These are phyloP conservation scores for Antrodiella citrinella DNA, from an alignment of 768 basidiomycete genomes.

Conservation along the genomic window DNA sequence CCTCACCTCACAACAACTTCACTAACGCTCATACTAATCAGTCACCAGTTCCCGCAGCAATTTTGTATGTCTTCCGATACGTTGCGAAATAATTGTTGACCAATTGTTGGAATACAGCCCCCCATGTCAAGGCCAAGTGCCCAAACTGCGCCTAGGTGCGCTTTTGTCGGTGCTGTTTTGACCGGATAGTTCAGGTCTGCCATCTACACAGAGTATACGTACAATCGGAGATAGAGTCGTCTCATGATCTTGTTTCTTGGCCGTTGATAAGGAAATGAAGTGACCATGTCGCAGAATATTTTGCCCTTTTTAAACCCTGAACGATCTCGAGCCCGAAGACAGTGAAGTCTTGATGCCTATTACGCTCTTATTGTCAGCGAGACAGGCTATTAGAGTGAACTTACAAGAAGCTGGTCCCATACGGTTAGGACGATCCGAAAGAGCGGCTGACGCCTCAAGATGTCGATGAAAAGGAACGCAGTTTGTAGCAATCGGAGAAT, in stretches of 20 bases:
- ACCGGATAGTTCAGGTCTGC: too few species aligned
- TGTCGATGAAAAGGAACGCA: too few species aligned
- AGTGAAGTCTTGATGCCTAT: too few species aligned
- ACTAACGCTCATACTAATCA: conserved; percentile 6
- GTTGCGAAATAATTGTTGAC: conserved; percentile 12
- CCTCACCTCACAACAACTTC: too few species aligned
- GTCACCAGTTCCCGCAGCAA: conserved; percentile 36
- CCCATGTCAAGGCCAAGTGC: conserved; percentile 53
- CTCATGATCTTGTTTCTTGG: not conserved
- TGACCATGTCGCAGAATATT: not conserved
- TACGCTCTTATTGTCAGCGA: too few species aligned
- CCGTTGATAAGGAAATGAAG: not conserved
- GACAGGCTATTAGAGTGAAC: too few species aligned
- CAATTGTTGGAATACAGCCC: conserved; percentile 36
- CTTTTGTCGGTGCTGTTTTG: too few species aligned
- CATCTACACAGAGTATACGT: not conserved
- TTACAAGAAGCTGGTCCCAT: too few species aligned
- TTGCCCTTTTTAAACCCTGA: not conserved
- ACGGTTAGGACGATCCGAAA: too few species aligned
- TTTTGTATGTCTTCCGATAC: conserved; percentile 38
- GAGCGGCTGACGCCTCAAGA: too few species aligned
- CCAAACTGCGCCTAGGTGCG: conserved; percentile 47
- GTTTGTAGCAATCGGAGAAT: too few species aligned
- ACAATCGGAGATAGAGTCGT: not conserved
- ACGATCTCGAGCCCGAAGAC: too few species aligned